Base-by-base conservation (phyloP, 2,329 filamentous ascomycete genomes). In the Penicillium sclerotigenum region DNA sequence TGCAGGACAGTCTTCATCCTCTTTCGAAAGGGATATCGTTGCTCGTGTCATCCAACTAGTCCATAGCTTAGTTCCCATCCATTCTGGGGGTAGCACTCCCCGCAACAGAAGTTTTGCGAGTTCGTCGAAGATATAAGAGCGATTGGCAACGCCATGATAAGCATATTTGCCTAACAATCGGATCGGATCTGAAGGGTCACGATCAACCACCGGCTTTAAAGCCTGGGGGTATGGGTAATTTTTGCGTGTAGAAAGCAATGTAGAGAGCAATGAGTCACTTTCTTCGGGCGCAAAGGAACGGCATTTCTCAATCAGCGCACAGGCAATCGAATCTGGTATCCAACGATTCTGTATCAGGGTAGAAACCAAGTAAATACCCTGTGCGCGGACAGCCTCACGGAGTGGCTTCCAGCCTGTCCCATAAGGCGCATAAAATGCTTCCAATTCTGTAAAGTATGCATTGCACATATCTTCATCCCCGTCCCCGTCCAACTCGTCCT, bases 371-470 rank as follows among this genome's bases (percentile, higher is more conserved):
- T 68, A 63, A 38, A 77, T 71, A 11, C 75, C 75, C 57, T 75
- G 74, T 2, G 73, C 67, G 22, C 75, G 73, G 29, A 75, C 73
- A 50, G 73, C 72, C 57, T 74, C 71, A 24, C 73, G 74, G 16
- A 77, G 65, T 38, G 75, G 75, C 47, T 63, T 68, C 75, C 75
- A 77, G 20, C 74, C 74, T 55, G 58, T 58, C 24, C 67, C 66
- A 42, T 61, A 57, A 13, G 69, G 67, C 2, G 73, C 69, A 62
- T 76, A 77, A 47, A 69, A 68, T 29, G 65, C 60, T 56, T 77
- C 74, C 48, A 77, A 55, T 54, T 77, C 73, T 7, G 73, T 76
- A 57, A 76, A 75, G 54, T 76, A 74, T 47, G 67, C 68, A 65
- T 74, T 69, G 31, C 71, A 75, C 70, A 76, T 74, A 60, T 77